Conservation (phyloP, 441 rosid species). For the Adansonia gregorii region DNA sequence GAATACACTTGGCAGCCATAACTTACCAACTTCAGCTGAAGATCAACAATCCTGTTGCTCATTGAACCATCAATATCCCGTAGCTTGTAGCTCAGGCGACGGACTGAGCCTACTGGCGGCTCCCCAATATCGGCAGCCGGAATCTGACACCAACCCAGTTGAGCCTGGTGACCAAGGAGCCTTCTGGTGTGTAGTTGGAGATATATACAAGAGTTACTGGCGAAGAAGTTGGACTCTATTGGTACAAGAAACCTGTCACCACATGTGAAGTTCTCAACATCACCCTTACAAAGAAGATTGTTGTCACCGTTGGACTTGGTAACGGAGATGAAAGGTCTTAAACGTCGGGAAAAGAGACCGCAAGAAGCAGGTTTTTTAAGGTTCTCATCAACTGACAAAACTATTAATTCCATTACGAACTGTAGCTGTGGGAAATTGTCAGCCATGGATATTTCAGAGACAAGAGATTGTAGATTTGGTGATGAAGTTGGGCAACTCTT, state of each 20-base stretch:
- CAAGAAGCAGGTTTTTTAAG: slow-evolving; percentile 38
- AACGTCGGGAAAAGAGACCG: slow-evolving; percentile 35
- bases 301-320: slow-evolving; percentile 28
- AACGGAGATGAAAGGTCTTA: slow-evolving; percentile 51
- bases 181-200: slow-evolving; percentile 45
- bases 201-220: slow-evolving; percentile 33
- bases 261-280: slow-evolving; percentile 46
- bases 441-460: not conserved
- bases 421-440: not conserved
- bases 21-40: slow-evolving; percentile 41
- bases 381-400: slow-evolving; percentile 53
- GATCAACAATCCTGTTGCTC: slow-evolving; percentile 47
- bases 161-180: slow-evolving; percentile 34
- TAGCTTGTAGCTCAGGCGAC: slow-evolving; percentile 53
- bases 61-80: slow-evolving; percentile 50
- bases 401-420: slow-evolving; percentile 46
- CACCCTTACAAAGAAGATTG: slow-evolving; percentile 44
- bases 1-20: not conserved
- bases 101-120: slow-evolving; percentile 38
- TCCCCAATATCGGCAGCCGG: slow-evolving; percentile 45
- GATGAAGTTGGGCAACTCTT: not conserved
- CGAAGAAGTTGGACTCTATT: slow-evolving; percentile 39
- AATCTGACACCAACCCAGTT: slow-evolving; percentile 63
- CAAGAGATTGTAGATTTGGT: not conserved
- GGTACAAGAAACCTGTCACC: slow-evolving; percentile 49